phyloP scores from a whole-genome alignment of 129 eudicot genomes.

The Apium graveolens region DNA sequence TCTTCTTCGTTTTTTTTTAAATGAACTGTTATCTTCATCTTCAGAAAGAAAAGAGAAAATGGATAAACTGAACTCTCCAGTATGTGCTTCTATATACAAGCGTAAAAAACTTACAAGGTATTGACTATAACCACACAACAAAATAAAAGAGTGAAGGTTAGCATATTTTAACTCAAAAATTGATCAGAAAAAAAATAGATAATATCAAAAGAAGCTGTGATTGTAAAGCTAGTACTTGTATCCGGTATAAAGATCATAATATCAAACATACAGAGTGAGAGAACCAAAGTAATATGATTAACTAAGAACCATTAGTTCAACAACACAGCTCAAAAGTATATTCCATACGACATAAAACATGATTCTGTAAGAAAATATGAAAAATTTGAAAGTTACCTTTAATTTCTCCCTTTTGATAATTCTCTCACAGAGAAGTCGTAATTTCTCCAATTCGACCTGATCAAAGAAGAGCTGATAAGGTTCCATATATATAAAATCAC shows the following conservation, averaged over 20 bases:
- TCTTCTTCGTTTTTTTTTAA: too few species aligned
- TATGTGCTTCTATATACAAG: background rate
- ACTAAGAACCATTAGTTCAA: background rate
- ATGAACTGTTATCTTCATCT: background rate
- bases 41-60: background rate
- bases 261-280: background rate
- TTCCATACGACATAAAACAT: background rate
- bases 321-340: background rate
- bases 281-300: background rate
- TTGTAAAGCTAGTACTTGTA: background rate
- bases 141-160: background rate
- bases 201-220: background rate
- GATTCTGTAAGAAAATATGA: background rate
- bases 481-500: background rate
- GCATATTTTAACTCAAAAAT: background rate
- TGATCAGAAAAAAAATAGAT: background rate
- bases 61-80: background rate
- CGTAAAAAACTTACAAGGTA: background rate
- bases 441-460: constrained; percentile 93
- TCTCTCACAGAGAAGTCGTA: constrained; percentile 95
- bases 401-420: constrained; percentile 80
- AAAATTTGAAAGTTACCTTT: constrained; percentile 39
- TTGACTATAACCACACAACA: background rate
- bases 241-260: background rate
- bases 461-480: constrained; percentile 7